Evolutionary conservation across 805 yeast species (phyloP), one percentile per base, ranked within the genome.

Genomic region (Torulaspora quercuum): DNA sequence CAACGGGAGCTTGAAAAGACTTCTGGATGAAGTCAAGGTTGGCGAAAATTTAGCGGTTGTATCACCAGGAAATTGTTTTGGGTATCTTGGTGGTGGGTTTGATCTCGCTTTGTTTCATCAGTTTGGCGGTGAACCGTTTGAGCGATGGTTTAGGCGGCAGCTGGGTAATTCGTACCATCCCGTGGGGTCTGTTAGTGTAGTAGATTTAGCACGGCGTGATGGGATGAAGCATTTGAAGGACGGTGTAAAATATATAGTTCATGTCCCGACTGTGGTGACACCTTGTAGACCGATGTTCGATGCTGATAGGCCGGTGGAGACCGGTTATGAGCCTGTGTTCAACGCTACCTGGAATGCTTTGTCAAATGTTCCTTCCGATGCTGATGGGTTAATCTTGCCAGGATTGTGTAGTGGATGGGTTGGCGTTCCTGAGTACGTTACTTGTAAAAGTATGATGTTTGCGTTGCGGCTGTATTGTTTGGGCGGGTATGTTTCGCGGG

Each of bases 21-120:
- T 32, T 18, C 29, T 32, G 12, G 13, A 12, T 9, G n/a, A 20
- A 20, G 10, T 26, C 4, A 30, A 39, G 9, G 9, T 26, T 8
- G 23, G 13, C 18, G 41, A 29, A 10, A 18, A 30, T 23, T 41
- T 36, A 50, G 40, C 67, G 50, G 59, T 73, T 11, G 65, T 73
- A 2, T 71, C 77, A 2, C 78, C 78, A 1, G 78, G 78, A 1
- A 73, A 73, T 41, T 67, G 75, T 2, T 58, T 66, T 35, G 78
- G 77, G 3, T 67, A 59, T 32, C 55, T 73, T 45, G 73, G 72
- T 3, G 79, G 78, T 2, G 78, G 78, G 1, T 70, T 73, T 48
- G 78, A 73, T 48, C 46, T 53, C 3, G 63, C 58, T 2, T n/a
- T 58, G 17, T 36, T 42, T 23, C 29, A 43, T 12, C 50, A 49